These are phyloP conservation scores for Ophiosphaerella herpotricha DNA, from an alignment of 2,329 filamentous ascomycete genomes.

Conservation along the genomic window DNA sequence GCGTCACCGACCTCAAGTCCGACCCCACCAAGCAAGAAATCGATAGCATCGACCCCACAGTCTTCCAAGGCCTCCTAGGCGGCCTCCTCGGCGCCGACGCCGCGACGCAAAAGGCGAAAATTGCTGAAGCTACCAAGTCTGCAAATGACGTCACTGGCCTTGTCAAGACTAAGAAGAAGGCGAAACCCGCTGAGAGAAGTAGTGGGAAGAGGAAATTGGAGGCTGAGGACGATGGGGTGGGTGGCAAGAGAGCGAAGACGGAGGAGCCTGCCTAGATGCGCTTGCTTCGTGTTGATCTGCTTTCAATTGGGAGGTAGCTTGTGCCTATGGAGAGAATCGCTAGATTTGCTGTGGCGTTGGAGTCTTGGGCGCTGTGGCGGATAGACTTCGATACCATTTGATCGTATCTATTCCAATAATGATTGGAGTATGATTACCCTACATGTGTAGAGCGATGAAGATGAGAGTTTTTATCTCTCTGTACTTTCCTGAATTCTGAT, in stretches of 20 bases:
- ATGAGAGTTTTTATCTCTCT: too few relatives aligned
- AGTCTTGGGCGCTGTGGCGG: too few relatives aligned
- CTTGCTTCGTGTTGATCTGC: not conserved
- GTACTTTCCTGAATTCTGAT: too few relatives aligned
- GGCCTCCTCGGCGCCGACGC: conserved; percentile 66
- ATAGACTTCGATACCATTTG: too few relatives aligned
- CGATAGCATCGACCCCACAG: conserved; percentile 50
- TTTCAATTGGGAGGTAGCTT: not conserved
- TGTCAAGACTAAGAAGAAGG: conserved; percentile 71
- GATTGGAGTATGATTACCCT: too few relatives aligned
- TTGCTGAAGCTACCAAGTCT: conserved; percentile 73
- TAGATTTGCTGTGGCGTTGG: too few relatives aligned
- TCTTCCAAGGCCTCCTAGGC: conserved; percentile 66
- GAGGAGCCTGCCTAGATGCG: conserved; percentile 26
- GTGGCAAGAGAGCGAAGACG: conserved; percentile 41
- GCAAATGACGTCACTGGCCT: conserved; percentile 77
- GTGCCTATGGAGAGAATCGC: not conserved
- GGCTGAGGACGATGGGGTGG: conserved; percentile 24
- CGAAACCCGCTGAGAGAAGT: conserved; percentile 25
- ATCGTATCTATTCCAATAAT: too few relatives aligned
- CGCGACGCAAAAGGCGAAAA: conserved; percentile 63
- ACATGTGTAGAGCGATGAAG: too few relatives aligned
- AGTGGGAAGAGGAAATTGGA: conserved; percentile 43
- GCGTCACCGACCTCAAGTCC: conserved; percentile 70
- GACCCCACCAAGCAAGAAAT: conserved; percentile 54